These are phyloP conservation scores for Candida berthetii DNA, from an alignment of 805 yeast species.

Conservation along the genomic window DNA sequence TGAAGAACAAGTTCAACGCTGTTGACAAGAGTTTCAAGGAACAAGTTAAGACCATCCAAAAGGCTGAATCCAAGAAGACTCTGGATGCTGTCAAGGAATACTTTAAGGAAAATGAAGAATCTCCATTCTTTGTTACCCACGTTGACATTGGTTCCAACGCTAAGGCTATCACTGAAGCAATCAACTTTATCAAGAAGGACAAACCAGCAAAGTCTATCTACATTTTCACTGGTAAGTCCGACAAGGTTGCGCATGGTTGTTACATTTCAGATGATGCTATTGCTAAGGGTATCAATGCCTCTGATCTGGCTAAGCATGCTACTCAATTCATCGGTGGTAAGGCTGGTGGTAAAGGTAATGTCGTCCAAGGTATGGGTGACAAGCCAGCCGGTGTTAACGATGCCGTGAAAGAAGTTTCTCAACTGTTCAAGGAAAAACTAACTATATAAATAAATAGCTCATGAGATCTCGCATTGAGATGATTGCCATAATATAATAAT, in stretches of 20 bases:
- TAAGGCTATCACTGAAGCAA: slow-evolving; percentile 91
- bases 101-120: slow-evolving; percentile 47
- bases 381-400: slow-evolving; percentile 59
- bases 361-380: slow-evolving; percentile 96
- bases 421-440: slow-evolving; percentile 55
- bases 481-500: too few species aligned
- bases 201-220: slow-evolving; percentile 71
- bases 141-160: slow-evolving; percentile 76
- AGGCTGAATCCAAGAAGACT: slow-evolving; percentile 79
- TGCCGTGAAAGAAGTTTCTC: slow-evolving; percentile 69
- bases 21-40: slow-evolving; percentile 87
- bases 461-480: neutral
- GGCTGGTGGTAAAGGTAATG: slow-evolving; percentile 97
- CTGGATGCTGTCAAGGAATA: slow-evolving; percentile 69
- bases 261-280: slow-evolving; percentile 71
- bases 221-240: slow-evolving; percentile 65
- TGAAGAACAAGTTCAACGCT: slow-evolving; percentile 67
- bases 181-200: slow-evolving; percentile 74
- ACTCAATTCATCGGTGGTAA: slow-evolving; percentile 83
- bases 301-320: slow-evolving; percentile 68
- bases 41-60: slow-evolving; percentile 80
- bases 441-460: slow-evolving; percentile 7
- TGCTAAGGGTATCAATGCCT: slow-evolving; percentile 65
- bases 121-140: slow-evolving; percentile 59
- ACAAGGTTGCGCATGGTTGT: slow-evolving; percentile 93